Base-by-base conservation (phyloP, 225 moss, liverwort and hornwort genomes). In the Marchantia paleacea region DNA sequence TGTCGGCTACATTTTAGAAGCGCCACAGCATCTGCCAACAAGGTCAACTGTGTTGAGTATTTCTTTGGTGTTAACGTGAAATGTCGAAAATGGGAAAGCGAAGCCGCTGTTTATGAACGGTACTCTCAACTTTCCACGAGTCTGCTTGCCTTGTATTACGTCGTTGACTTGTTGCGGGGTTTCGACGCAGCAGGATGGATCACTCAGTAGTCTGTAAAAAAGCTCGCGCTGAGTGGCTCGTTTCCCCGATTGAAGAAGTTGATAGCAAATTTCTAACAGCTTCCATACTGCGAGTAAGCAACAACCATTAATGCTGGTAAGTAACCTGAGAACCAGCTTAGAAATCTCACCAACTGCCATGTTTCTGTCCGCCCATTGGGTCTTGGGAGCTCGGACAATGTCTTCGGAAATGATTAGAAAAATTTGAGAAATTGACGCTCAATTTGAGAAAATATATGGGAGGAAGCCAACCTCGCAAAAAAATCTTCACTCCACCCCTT, bases 261-360 rank as follows among this genome's bases (percentile, higher is more conserved):
- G 79, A 84, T 96, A 96, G 87, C 92, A 92, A 69, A 90, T 88
- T 86, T 91, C 87, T 82, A 96, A 87, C 78, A 96, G 85, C 88
- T 94, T 96, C 96, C 94, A 94, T 50, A 94, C 94, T 96, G 90
- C 86, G 90, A 30, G 39, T 19, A 50, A 7, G 15, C 68, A 69
- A 30, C 71, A 82, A 19, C 10, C 52, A 11, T n/a, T 18, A 29
- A 55, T 61, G 30, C 53, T 10, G 49, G 30, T 69, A 18, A 25
- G 14, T 69, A 55, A 55, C 12, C 58, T 18, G 51, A 53, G 65
- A 2, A 18, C 22, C 12, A 77, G 13, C 13, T 61, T 58, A 73
- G 25, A 8, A 52, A 65, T 30, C 52, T 49, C 8, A 13, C 12
- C 13, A 3, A 65, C 12, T 50, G 53, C 28, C 49, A 69, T 16